Conservation (phyloP, 192 early-diverging fungal genomes). For the Phlyctochytrium bullatum region DNA sequence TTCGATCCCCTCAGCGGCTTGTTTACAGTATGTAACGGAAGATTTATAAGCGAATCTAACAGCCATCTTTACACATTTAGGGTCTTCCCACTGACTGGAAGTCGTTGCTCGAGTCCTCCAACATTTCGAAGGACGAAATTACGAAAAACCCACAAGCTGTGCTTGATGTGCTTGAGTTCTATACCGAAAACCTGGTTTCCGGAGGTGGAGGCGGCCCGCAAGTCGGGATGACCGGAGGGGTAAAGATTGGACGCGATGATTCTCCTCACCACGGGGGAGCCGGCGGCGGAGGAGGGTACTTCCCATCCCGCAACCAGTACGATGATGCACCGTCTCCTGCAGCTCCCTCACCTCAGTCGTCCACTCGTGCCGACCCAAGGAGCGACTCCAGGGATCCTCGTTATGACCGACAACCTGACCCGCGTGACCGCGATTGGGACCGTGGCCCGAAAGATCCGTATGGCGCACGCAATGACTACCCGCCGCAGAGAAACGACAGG, state of each 20-base stretch:
- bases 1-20: conserved; percentile 47
- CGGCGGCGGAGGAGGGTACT: not conserved
- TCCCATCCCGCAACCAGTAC: not conserved
- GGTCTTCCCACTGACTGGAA: conserved; percentile 97
- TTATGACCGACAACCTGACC: not conserved
- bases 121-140: conserved; percentile 96
- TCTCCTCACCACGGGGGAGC: conserved; percentile 1
- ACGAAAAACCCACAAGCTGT: conserved; percentile 98
- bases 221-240: not conserved
- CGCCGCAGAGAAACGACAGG: not conserved
- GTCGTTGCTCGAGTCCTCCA: conserved; percentile 84
- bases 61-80: conserved; percentile 18
- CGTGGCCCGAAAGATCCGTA: too few relatives aligned
- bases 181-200: conserved; percentile 69
- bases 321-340: too few relatives aligned
- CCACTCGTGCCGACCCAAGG: too few relatives aligned
- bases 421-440: not conserved
- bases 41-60: not conserved
- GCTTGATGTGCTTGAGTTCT: conserved; percentile 95
- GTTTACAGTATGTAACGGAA: conserved; percentile 34
- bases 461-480: too few relatives aligned
- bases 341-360: too few relatives aligned
- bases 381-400: not conserved
- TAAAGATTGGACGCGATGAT: not conserved
- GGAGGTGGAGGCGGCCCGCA: conserved; percentile 26